A percentile compares a stretch with the other conserved stretches of the same genome.
These are phyloP conservation scores for Curvularia sp. DNA, from an alignment of 2,329 filamentous ascomycete species.

Conservation along the genomic window DNA sequence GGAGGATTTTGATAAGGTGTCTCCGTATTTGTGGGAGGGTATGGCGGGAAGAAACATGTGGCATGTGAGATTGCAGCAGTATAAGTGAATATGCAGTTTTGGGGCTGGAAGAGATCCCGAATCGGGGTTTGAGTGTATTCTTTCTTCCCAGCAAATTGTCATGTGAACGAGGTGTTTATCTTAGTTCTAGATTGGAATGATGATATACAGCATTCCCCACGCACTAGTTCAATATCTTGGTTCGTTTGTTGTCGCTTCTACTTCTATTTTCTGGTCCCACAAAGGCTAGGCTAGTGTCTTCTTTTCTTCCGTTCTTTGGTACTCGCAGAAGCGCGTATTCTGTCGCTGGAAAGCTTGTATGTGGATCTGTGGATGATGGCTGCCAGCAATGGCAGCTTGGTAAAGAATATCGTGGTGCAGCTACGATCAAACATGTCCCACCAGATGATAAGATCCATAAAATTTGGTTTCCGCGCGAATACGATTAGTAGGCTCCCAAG, in stretches of 20 bases:
- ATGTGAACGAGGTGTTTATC: background rate
- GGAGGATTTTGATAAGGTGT: constrained; percentile 54
- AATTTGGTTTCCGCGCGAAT: background rate
- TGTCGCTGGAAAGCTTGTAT: background rate
- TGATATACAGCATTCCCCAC: background rate
- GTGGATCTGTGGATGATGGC: background rate
- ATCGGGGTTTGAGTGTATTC: background rate
- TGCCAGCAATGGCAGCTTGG: background rate
- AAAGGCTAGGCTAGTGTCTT: background rate
- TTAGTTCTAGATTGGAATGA: background rate
- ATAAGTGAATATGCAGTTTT: constrained; percentile 1
- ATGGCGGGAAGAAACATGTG: constrained; percentile 54
- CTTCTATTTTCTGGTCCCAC: background rate
- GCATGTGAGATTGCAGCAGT: constrained; percentile 37
- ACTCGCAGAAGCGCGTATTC: background rate
- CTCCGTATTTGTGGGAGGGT: constrained; percentile 54
- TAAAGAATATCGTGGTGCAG: no score
- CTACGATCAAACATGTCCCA: background rate
- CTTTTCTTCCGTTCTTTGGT: background rate
- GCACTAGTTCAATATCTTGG: background rate
- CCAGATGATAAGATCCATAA: background rate
- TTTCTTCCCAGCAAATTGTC: background rate
- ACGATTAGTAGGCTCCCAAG: background rate
- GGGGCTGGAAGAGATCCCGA: background rate
- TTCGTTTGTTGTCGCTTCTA: background rate